Evolutionary conservation across 768 basidiomycete species (phyloP), one percentile per base, ranked within the genome.

Genomic region (Calvatia gigantea): DNA sequence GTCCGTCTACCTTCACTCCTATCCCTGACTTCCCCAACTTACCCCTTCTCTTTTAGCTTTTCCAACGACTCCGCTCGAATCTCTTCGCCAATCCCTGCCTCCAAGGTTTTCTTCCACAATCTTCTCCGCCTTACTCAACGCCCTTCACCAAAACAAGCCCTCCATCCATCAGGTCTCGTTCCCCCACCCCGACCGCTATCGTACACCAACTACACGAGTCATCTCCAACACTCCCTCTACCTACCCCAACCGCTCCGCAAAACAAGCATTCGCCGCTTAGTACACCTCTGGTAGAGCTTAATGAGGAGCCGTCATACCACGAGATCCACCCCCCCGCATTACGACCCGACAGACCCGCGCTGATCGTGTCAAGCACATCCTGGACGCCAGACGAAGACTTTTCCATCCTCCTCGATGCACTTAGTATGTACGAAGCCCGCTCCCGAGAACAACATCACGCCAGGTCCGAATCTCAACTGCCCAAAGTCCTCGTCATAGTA

Each of bases 311-410:
- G 25, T 67, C 68, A 4, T 75, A 74, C 54, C 61, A 67, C 15
- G 63, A 73, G 57, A 58, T 76, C 17, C 60, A 67, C 39, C 56
- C 67, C 46, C 84, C 88, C 4, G 64, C 64, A n/a, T 69, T 83
- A 23, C 81, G 91, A 31, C 62, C 72, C 1, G 90, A 93, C 59
- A 77, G 95, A 54, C 92, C 94, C 3, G 94, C 93, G 1, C 73
- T 98, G 1, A 61, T 98, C 15, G 85, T 99, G 25, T 93, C 91
- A 21, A 91, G 92, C 61, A 99, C 97, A 1, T 94, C 91, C 14
- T 98, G 96, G 96, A 98, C 97, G 1, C 84, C 92, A 5, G 97
- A 99, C 64, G 97, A 99, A 68, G 94, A 98, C 67, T 98, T 99
- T 61, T 73, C 80, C 7, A 81, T 97, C 49, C 82, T 99, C 15